phyloP scores from a whole-genome alignment of 2,329 filamentous ascomycete genomes.

The Fonsecaea erecta region DNA sequence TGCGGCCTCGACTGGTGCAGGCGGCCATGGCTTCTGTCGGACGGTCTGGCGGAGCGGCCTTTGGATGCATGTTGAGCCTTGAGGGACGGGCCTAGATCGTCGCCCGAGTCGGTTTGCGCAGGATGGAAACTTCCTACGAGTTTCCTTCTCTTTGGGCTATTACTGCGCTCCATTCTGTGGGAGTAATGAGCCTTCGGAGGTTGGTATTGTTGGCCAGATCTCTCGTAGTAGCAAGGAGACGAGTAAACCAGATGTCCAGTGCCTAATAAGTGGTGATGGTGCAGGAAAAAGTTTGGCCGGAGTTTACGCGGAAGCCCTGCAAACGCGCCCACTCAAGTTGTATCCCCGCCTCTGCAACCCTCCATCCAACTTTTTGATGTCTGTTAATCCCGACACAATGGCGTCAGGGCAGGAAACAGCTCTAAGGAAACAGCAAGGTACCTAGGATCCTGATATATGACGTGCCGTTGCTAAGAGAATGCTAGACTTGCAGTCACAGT shows the following conservation, averaged over 20 bases:
- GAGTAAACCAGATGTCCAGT: not conserved
- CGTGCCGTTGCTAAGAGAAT: constrained; percentile 11
- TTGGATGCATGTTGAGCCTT: constrained; percentile 47
- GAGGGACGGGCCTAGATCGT: constrained; percentile 47
- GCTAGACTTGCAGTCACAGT: constrained; percentile 56
- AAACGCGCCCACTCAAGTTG: not conserved
- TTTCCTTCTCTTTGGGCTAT: constrained; percentile 68
- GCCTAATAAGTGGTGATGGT: not conserved
- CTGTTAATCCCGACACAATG: constrained; percentile 27
- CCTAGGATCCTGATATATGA: constrained; percentile 3
- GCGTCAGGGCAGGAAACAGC: constrained; percentile 33
- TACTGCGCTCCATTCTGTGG: constrained; percentile 46
- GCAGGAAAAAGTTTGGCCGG: constrained; percentile 30
- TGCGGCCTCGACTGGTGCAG: constrained; percentile 42
- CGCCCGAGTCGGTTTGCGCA: constrained; percentile 48
- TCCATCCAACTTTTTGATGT: not conserved
- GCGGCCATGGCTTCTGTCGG: constrained; percentile 37
- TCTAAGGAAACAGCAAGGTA: constrained; percentile 54
- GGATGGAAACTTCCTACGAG: constrained; percentile 67
- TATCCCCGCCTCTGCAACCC: not conserved
- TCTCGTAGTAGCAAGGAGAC: not conserved
- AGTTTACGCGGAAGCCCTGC: constrained; percentile 26
- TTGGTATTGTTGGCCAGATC: not conserved
- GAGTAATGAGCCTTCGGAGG: not conserved
- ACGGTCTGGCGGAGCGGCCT: constrained; percentile 44